Evolutionary conservation across 2,329 filamentous ascomycete genomes (phyloP).

Genomic region (Botrytis cinerea): DNA sequence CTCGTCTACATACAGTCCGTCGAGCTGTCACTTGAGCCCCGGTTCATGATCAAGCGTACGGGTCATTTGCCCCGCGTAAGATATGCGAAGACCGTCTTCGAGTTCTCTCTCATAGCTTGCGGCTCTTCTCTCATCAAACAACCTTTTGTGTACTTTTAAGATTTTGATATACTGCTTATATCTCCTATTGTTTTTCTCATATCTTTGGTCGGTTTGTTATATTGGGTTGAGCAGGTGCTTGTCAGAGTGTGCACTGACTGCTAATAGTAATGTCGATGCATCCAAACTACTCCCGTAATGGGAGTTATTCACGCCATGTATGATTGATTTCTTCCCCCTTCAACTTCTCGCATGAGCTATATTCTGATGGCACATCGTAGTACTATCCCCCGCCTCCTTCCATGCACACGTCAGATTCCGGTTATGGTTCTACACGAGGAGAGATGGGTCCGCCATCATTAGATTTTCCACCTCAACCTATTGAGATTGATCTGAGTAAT

Average conservation of each 20-base stretch:
- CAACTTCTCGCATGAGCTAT: slow-evolving; percentile 10
- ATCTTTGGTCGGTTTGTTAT: slow-evolving; percentile 29
- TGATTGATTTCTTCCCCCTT: slow-evolving; percentile 23
- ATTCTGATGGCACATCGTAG: slow-evolving; percentile 36
- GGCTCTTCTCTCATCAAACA: slow-evolving; percentile 29
- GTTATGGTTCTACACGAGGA: slow-evolving; percentile 32
- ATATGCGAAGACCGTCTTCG: not conserved
- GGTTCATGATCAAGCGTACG: slow-evolving; percentile 1
- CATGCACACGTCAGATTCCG: slow-evolving; percentile 31
- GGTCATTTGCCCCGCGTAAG: slow-evolving; percentile 12
- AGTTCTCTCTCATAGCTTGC: not conserved
- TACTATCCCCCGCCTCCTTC: slow-evolving; percentile 33
- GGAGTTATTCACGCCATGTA: slow-evolving; percentile 34
- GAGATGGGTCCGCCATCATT: slow-evolving; percentile 37
- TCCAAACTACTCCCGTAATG: slow-evolving; percentile 34
- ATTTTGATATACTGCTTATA: slow-evolving; percentile 23
- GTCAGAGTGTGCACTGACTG: slow-evolving; percentile 26
- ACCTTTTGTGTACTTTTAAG: slow-evolving; percentile 17
- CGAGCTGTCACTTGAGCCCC: not conserved
- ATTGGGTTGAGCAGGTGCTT: slow-evolving; percentile 17
- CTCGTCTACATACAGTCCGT: not conserved
- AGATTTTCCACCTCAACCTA: slow-evolving; percentile 37
- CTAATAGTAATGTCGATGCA: slow-evolving; percentile 36
- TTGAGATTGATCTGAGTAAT: slow-evolving; percentile 39
- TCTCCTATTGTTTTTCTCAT: slow-evolving; percentile 26